Conservation (phyloP, 75 land plant species). For the Azolla pinnata region DNA sequence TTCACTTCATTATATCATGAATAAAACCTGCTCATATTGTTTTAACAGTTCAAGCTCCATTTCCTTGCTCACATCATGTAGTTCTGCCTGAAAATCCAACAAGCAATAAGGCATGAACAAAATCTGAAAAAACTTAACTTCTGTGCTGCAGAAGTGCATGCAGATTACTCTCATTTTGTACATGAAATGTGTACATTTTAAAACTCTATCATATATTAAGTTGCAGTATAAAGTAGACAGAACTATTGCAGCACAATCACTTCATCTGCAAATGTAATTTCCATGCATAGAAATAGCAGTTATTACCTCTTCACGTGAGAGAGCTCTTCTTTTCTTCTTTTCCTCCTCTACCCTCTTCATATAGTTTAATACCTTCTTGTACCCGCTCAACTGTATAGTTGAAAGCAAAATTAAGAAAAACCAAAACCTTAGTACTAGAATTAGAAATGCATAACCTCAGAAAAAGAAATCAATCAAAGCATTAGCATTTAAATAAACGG, state of each 20-base stretch:
- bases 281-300: not conserved
- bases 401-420: constrained; percentile 4
- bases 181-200: too few species aligned
- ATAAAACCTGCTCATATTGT: constrained; percentile 95
- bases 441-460: too few species aligned
- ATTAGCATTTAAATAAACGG: too few species aligned
- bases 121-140: not conserved
- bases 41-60: constrained; percentile 95
- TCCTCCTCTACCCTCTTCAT: constrained; percentile 84
- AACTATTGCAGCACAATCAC: too few species aligned
- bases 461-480: too few species aligned
- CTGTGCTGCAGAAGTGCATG: too few species aligned
- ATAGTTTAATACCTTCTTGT: constrained; percentile 93
- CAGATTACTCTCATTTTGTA: too few species aligned
- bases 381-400: constrained; percentile 82
- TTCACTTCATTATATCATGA: too few species aligned
- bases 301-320: constrained; percentile 89
- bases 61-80: constrained; percentile 97
- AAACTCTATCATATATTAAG: too few species aligned
- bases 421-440: constrained; percentile 9
- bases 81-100: constrained; percentile 56
- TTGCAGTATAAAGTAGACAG: too few species aligned
- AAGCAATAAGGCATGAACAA: constrained; percentile 1
- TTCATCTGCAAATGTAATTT: not conserved
- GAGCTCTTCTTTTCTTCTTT: constrained; percentile 39